phyloP scores from a whole-genome alignment of 768 basidiomycete genomes.

The Dioszegia aurantiaca region DNA sequence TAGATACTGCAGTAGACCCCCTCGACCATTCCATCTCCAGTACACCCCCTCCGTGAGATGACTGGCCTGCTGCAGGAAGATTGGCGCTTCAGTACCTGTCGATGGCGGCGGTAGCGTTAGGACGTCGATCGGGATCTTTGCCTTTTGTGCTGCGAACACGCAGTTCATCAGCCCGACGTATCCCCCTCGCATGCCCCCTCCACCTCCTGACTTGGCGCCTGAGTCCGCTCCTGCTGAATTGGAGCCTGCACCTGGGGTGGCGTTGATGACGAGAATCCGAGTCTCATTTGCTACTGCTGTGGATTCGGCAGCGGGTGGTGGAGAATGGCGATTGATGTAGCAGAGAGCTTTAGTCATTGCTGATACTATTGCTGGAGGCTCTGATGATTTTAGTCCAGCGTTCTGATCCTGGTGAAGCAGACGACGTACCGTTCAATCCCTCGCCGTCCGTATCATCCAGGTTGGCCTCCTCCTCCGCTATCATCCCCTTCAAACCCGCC shows the following conservation, averaged over 20 bases:
- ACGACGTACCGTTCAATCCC: conserved; percentile 51
- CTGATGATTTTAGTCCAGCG: conserved; percentile 52
- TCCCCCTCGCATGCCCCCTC: conserved; percentile 54
- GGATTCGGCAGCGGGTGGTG: conserved; percentile 12
- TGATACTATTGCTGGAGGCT: conserved; percentile 65
- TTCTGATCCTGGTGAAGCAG: conserved; percentile 26
- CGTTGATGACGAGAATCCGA: conserved; percentile 74
- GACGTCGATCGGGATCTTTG: conserved; percentile 94
- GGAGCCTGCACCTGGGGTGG: conserved; percentile 66
- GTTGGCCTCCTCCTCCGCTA: conserved; percentile 55
- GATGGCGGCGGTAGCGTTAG: conserved; percentile 74
- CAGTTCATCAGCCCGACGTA: conserved; percentile 99
- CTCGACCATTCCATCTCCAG: conserved; percentile 58
- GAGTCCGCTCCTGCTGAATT: neutral
- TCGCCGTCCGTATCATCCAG: conserved; percentile 56
- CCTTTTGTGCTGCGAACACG: conserved; percentile 97
- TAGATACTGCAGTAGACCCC: conserved; percentile 35
- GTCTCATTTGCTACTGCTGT: conserved; percentile 55
- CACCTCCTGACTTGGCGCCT: conserved; percentile 14
- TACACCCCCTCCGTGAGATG: conserved; percentile 94
- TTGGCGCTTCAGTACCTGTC: conserved; percentile 63
- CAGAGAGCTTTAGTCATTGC: conserved; percentile 90
- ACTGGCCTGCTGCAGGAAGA: conserved; percentile 95
- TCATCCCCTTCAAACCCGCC: conserved; percentile 61
- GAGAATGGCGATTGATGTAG: conserved; percentile 62